These are phyloP conservation scores for Kuraishia cidri DNA, from an alignment of 805 yeast genomes.

Conservation along the genomic window DNA sequence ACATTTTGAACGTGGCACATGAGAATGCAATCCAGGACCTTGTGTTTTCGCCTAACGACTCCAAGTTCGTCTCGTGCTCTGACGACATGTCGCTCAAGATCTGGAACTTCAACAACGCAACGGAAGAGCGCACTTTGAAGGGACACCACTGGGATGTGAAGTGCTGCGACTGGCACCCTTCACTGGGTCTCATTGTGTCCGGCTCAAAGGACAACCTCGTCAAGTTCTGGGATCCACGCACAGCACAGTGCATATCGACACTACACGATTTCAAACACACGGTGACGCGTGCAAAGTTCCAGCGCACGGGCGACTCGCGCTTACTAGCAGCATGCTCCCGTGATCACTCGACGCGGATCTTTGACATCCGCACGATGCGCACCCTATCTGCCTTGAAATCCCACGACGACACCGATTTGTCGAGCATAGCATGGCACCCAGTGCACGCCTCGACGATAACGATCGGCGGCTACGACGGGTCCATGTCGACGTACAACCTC, in stretches of 20 bases:
- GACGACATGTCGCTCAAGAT: conserved; percentile 88
- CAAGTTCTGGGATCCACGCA: conserved; percentile 94
- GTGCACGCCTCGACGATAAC: conserved; percentile 70
- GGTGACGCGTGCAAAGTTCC: conserved; percentile 78
- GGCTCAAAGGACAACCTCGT: conserved; percentile 95
- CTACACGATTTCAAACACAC: conserved; percentile 92
- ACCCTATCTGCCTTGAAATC: conserved; percentile 68
- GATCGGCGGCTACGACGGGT: conserved; percentile 86
- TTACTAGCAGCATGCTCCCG: conserved; percentile 80
- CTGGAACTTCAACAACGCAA: conserved; percentile 89
- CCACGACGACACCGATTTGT: conserved; percentile 74
- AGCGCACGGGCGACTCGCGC: conserved; percentile 52
- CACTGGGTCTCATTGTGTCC: conserved; percentile 74
- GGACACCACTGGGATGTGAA: conserved; percentile 99
- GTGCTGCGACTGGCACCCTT: conserved; percentile 94
- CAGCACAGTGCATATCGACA: conserved; percentile 65
- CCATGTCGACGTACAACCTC: conserved; percentile 68
- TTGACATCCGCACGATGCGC: conserved; percentile 81
- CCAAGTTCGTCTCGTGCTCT: conserved; percentile 87
- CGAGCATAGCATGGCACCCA: conserved; percentile 91
- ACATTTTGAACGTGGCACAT: conserved; percentile 63
- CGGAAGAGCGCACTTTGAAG: conserved; percentile 67
- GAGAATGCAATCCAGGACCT: conserved; percentile 80
- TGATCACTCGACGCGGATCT: conserved; percentile 81
- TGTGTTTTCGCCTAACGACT: conserved; percentile 83